Percentiles rank a stretch among this genome's conserved stretches.
Evolutionary conservation across 2,329 filamentous ascomycete species (phyloP).

Genomic region (Diplodia corticola): DNA sequence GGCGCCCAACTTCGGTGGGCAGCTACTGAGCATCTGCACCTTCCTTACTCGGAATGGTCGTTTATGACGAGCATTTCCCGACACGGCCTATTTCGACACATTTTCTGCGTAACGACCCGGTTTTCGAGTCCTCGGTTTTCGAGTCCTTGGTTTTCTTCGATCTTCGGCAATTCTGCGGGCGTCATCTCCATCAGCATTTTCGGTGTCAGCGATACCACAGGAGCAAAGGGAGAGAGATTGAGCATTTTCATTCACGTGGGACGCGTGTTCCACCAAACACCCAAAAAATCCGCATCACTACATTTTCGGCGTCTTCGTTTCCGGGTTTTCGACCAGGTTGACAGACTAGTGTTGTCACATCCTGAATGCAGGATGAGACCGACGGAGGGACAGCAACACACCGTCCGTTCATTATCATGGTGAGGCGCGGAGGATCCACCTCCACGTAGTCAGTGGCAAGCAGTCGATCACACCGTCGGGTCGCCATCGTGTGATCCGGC

Average conservation of each 20-base stretch:
- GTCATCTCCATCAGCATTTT: constrained; percentile 14
- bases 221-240: constrained; percentile 10
- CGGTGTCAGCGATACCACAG: constrained; percentile 14
- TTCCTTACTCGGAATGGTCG: neutral
- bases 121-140: neutral
- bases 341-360: neutral
- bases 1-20: constrained; percentile 14
- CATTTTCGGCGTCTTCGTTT: constrained; percentile 1
- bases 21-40: neutral
- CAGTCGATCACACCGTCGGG: neutral
- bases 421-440: constrained; percentile 5
- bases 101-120: neutral
- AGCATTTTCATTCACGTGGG: constrained; percentile 7
- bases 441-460: constrained; percentile 1
- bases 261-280: neutral
- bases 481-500: neutral
- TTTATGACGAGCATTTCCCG: neutral
- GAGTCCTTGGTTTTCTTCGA: neutral
- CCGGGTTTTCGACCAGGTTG: constrained; percentile 1
- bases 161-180: constrained; percentile 14
- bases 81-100: neutral
- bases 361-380: neutral
- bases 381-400: neutral
- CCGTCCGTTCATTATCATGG: neutral
- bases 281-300: neutral